phyloP scores from a whole-genome alignment of 2,329 filamentous ascomycete species.

The Thielaviopsis punctulata region DNA sequence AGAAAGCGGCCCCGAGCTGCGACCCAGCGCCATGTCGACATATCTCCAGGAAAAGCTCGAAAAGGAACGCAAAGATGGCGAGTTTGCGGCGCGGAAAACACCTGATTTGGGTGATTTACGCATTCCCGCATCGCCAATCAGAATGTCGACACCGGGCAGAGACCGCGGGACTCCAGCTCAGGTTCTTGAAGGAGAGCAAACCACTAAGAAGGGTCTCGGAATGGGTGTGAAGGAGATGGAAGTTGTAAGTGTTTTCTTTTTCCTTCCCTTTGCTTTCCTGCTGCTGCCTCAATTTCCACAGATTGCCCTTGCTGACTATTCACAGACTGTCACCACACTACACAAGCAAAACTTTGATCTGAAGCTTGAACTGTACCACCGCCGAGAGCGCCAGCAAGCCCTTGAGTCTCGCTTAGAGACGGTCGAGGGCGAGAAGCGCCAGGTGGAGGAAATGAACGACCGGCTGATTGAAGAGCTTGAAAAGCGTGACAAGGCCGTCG shows the following conservation, averaged over 20 bases:
- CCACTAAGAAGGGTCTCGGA: constrained; percentile 26
- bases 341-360: constrained; percentile 66
- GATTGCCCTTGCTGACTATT: not conserved
- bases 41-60: constrained; percentile 40
- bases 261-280: constrained; percentile 12
- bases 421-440: constrained; percentile 35
- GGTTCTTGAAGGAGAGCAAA: constrained; percentile 20
- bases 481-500: constrained; percentile 51
- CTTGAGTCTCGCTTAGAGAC: constrained; percentile 40
- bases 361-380: constrained; percentile 55
- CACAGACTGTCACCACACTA: constrained; percentile 44
- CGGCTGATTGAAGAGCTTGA: constrained; percentile 42
- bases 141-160: constrained; percentile 7
- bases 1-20: constrained; percentile 25
- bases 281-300: constrained; percentile 1
- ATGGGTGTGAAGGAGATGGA: constrained; percentile 54
- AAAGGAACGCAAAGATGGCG: constrained; percentile 21
- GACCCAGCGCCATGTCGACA: constrained; percentile 27
- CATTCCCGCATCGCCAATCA: constrained; percentile 6
- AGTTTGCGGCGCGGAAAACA: constrained; percentile 7
- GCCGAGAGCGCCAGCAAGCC: constrained; percentile 43
- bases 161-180: constrained; percentile 6
- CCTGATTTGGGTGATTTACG: constrained; percentile 7
- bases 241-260: constrained; percentile 27
- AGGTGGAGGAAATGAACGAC: constrained; percentile 40